Base-by-base conservation (phyloP, 768 basidiomycete genomes). In the Lentinula boryana region DNA sequence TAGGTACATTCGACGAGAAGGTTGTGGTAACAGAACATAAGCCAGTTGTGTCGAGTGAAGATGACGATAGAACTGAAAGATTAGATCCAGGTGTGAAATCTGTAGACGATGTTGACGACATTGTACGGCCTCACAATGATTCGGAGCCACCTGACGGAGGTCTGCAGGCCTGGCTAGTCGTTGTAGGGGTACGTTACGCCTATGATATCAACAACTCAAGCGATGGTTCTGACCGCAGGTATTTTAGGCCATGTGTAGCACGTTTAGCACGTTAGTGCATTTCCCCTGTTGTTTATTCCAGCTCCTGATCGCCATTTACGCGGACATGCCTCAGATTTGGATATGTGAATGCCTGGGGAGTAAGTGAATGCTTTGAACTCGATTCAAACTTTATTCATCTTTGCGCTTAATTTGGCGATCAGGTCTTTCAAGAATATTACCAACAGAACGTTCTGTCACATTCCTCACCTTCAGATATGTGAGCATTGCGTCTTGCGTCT, bases 381-480 rank as follows among this genome's bases (percentile, higher is more conserved):
- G 46, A 13, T 8, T 13, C 12, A 2, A 5, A 23, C 4, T 7
- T 2, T 41, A 43, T n/a, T 15, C 6, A 62, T 35, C 35, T 9
- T 35, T 32, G 21, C 36, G 32, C 12, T 43, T 36, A 44, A 35
- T 12, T 41, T 21, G 35, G 10, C 36, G 18, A 18, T 15, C 48
- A 90, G 88, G 78, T 84, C 23, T 91, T 91, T 68, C 90, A 92
- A 76, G 78, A 78, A 6, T 88, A 89, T 67, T 91, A 92, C 63
- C 77, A 88, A 64, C 71, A 78, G 36, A 78, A 74, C 2, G 18
- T 87, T 4, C 74, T 91, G 27, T 71, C 66, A 1, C 64, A 77
- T 32, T 75, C 77, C 1, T 77, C 80, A 5, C 78, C 87, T 3
- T 91, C 89, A 12, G 78, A 70, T n/a, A 90, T 89, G 87, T 87